Evolutionary conservation across 768 basidiomycete species (phyloP).

Genomic region (Tulasnella sp.): DNA sequence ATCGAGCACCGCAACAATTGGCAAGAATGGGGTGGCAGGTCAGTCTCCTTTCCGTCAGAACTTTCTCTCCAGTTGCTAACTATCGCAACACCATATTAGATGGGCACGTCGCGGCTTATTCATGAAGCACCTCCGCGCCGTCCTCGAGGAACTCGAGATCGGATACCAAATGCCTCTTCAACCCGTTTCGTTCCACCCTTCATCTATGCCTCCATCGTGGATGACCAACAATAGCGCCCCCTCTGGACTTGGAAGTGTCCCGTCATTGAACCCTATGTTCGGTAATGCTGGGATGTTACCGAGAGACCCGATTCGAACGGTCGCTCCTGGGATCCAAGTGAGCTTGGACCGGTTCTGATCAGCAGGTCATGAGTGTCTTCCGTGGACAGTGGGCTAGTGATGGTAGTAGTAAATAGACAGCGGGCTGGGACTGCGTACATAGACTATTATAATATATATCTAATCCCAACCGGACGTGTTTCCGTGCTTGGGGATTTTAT

Average conservation of each 20-base stretch:
- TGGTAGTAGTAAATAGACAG: neutral
- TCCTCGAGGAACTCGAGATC: conserved; percentile 67
- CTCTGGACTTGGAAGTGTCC: neutral
- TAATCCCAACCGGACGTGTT: neutral
- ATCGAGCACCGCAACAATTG: conserved; percentile 76
- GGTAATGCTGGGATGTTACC: conserved; percentile 12
- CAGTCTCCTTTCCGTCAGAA: neutral
- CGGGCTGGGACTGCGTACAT: conserved; percentile 3
- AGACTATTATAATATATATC: neutral
- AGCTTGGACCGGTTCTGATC: neutral
- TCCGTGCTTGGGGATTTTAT: neutral
- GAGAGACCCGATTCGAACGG: conserved; percentile 8
- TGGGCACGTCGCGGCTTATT: conserved; percentile 67
- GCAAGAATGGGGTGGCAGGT: conserved; percentile 78
- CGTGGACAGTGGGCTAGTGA: neutral
- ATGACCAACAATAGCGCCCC: neutral
- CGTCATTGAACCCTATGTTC: neutral
- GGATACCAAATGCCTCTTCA: conserved; percentile 64
- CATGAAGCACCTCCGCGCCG: conserved; percentile 64
- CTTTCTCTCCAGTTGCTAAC: neutral
- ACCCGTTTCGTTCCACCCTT: conserved; percentile 39
- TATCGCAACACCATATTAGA: neutral
- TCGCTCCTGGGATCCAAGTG: neutral
- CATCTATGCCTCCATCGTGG: conserved; percentile 21
- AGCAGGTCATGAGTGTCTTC: neutral